A percentile compares a stretch with the other conserved stretches of the same genome.
Evolutionary conservation across 148 eudicot genomes (phyloP).

Genomic region (Polygonum maritimum): DNA sequence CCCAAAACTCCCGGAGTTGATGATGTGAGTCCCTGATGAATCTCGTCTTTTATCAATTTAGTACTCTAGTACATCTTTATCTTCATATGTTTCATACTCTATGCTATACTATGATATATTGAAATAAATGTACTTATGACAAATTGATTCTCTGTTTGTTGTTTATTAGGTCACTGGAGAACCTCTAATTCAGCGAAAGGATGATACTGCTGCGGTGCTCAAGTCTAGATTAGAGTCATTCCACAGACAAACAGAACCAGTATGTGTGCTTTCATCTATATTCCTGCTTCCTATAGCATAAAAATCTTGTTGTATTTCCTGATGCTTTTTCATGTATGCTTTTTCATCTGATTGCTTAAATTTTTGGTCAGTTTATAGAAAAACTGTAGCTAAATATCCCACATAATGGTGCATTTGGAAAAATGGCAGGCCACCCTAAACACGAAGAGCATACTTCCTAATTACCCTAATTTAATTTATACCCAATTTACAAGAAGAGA

Average conservation of each 20-base stretch:
- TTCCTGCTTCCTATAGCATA: background rate
- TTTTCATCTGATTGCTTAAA: background rate
- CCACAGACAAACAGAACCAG: conserved; percentile 66
- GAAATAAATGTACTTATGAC: background rate
- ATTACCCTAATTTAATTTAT: background rate
- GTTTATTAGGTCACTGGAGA: conserved; percentile 77
- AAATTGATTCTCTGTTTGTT: conserved; percentile 1
- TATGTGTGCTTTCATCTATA: conserved; percentile 27
- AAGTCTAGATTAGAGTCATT: conserved; percentile 88
- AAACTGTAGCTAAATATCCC: background rate
- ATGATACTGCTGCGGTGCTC: conserved; percentile 85
- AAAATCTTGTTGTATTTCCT: background rate
- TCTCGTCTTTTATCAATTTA: background rate
- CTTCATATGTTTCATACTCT: background rate
- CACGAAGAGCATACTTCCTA: background rate
- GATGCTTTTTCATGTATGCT: background rate
- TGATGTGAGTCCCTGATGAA: conserved; percentile 53
- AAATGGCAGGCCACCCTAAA: background rate
- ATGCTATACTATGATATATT: background rate
- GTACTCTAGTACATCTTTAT: background rate
- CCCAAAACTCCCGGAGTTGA: conserved; percentile 77
- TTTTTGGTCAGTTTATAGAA: background rate
- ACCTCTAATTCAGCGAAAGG: conserved; percentile 89
- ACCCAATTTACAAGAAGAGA: background rate
- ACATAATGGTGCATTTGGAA: background rate